Base-by-base conservation (phyloP, 2,329 filamentous ascomycete genomes). In the Orbilia brochopaga region DNA sequence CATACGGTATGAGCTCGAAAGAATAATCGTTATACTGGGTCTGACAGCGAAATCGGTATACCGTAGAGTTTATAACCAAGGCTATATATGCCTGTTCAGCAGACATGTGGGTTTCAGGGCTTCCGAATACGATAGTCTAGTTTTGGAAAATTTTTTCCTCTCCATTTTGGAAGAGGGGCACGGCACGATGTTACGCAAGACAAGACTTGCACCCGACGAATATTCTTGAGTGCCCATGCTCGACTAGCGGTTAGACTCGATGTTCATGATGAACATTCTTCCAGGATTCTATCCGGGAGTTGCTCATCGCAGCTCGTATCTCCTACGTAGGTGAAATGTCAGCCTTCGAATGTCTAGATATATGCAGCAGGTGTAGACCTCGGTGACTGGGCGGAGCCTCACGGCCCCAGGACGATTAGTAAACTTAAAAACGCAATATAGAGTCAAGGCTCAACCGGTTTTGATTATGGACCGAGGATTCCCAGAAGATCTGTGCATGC, bases 271-370 rank as follows among this genome's bases (percentile, higher is more conserved):
- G 5, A 42, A 42, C 37, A 13, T 15, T 42, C 37, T 13, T 6
- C 27, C 5, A 17, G 37, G 37, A 6, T 42, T 15, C 13, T 42
- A 42, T 42, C 37, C 37, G 15, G 37, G 37, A 42, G 37, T 42
- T 42, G 37, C 37, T 42, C 37, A 42, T 42, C 37, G 37, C 37
- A 17, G 37, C 37, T 42, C 37, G 13, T 17, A 42, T 42, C 37
- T 32, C 27, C 8, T 42, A 42, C 37, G 5, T 42, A 42, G 37
- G 37, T 42, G 15, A 42, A 4, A 42, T 42, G 37, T 42, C 37
- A 42, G 37, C 37, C 13, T 17, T 15, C 5, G 37, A 42, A 42
- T 42, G 37, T 42, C n/a, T n/a, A 15, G 37, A 13, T 42, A 15
- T 3, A 42, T 42, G 15, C 13, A 42, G 37, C 15, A 42, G 37